Evolutionary conservation across 2,329 filamentous ascomycete genomes (phyloP), one percentile per base, ranked within the genome.

Genomic region (Tolypocladium tropicale): DNA sequence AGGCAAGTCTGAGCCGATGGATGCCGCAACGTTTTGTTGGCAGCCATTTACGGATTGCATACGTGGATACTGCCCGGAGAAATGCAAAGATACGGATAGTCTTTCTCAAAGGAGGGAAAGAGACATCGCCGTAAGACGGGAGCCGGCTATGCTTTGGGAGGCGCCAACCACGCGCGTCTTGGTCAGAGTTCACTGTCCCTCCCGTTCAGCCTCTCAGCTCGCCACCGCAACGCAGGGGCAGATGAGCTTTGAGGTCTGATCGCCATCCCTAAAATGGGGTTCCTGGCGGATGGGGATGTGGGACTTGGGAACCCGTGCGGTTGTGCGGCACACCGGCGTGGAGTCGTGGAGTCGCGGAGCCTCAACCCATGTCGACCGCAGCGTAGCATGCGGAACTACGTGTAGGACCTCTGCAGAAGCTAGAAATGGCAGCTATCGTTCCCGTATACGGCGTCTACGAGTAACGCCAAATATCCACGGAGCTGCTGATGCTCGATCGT

Each of bases 1-100:
- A 84, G 81, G 81, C 81, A 84, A 83, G 79, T 82, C 80, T 84
- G 81, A 84, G 81, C 78, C 74, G 61, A 64, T 43, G 48, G 14
- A 23, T 37, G 18, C 6, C 10, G 25, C 7, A 28, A 30, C 25
- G 25, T n/a, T 11, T 32, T 14, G 18, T 30, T 32, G 46, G 6
- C 18, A 49, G 18, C 46, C 46, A 32, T 16, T 10, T 18, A 28
- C 43, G 18, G 7, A 28, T 2, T 28, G 41, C 21, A 39, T 39
- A 1, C 4, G 23, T 16, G 25, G 11, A 43, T 23, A 21, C 14
- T 12, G 3, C 12, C 9, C n/a, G 28, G 16, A n/a, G 6, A 7
- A 32, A 18, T 6, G 3, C 16, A 9, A 30, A 18, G 16, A 32
- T 16, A 49, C 32, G 10, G 23, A 43, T 1, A 23, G 2, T 23